A percentile compares a stretch with the other conserved stretches of the same genome.
Evolutionary conservation across 805 yeast species (phyloP).

Genomic region (Saccharomyces mikatae): DNA sequence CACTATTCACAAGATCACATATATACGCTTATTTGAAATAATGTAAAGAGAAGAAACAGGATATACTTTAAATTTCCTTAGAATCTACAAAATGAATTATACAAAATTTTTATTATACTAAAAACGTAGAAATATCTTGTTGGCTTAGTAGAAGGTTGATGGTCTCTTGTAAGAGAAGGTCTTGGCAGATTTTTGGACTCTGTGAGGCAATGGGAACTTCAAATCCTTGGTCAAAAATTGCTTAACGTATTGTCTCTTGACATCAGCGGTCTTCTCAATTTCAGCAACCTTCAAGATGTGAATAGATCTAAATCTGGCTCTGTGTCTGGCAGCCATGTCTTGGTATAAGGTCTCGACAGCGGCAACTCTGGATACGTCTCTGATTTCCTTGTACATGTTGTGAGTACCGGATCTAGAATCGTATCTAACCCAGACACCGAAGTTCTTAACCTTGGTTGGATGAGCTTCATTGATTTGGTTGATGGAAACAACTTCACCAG

Average conservation of each 20-base stretch:
- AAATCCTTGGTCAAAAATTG: slow-evolving; percentile 92
- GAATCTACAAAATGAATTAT: slow-evolving; percentile 26
- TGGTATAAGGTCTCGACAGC: slow-evolving; percentile 98
- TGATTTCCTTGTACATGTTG: slow-evolving; percentile 99
- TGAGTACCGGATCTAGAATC: slow-evolving; percentile 99
- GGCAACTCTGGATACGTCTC: slow-evolving; percentile 98
- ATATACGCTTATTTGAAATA: not conserved
- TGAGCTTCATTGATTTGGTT: slow-evolving; percentile 86
- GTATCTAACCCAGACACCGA: slow-evolving; percentile 99
- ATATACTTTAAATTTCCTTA: slow-evolving; percentile 1
- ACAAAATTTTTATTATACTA: slow-evolving; percentile 14
- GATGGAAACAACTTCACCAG: slow-evolving; percentile 96
- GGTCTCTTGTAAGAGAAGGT: slow-evolving; percentile 90
- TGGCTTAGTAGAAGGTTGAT: slow-evolving; percentile 85
- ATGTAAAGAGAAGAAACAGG: not conserved
- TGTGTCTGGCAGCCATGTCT: slow-evolving; percentile 99
- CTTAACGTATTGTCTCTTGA: slow-evolving; percentile 98
- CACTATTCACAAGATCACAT: not conserved
- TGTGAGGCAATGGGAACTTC: slow-evolving; percentile 99
- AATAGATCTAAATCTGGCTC: slow-evolving; percentile 99
- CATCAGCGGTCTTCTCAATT: slow-evolving; percentile 94
- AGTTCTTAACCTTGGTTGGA: slow-evolving; percentile 99
- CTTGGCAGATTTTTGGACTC: slow-evolving; percentile 84
- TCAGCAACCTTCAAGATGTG: slow-evolving; percentile 99
- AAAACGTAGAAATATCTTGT: slow-evolving; percentile 5